Evolutionary conservation across 345 rosid genomes (phyloP).

Genomic region (Microcos paniculata): DNA sequence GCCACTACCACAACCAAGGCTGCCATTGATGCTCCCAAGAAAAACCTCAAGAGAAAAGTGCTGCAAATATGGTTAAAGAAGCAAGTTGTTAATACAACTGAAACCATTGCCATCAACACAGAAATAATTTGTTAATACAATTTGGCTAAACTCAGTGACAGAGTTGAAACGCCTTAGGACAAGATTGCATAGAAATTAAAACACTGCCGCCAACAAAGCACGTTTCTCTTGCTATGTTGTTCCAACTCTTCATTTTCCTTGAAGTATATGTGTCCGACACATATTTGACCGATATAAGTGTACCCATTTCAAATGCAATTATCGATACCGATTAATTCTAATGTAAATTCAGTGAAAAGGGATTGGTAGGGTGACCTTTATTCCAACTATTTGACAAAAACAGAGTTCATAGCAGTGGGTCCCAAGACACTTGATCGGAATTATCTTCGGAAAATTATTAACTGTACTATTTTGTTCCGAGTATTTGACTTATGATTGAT

Average conservation of each 20-base stretch:
- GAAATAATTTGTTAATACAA: background rate
- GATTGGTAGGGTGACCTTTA: too few relatives aligned
- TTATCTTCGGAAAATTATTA: background rate
- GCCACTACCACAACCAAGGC: constrained; percentile 17
- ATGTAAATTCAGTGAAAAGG: background rate
- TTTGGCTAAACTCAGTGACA: too few relatives aligned
- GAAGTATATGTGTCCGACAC: too few relatives aligned
- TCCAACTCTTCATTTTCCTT: too few relatives aligned
- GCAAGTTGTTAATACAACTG: background rate
- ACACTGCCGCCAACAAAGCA: too few relatives aligned
- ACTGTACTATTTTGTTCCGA: background rate
- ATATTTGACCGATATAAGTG: background rate
- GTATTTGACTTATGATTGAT: too few relatives aligned
- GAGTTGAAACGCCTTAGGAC: too few relatives aligned
- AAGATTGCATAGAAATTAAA: too few relatives aligned
- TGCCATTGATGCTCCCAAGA: constrained; percentile 26
- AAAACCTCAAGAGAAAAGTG: background rate
- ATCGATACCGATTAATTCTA: too few relatives aligned
- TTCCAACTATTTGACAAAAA: too few relatives aligned
- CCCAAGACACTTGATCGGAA: background rate
- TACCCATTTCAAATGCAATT: too few relatives aligned
- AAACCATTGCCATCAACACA: background rate
- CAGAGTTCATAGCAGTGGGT: constrained; percentile 10
- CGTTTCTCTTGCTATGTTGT: background rate
- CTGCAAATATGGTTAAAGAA: background rate